Evolutionary conservation across 805 yeast genomes (phyloP).

Genomic region (Saccharomycodes ludwigii): DNA sequence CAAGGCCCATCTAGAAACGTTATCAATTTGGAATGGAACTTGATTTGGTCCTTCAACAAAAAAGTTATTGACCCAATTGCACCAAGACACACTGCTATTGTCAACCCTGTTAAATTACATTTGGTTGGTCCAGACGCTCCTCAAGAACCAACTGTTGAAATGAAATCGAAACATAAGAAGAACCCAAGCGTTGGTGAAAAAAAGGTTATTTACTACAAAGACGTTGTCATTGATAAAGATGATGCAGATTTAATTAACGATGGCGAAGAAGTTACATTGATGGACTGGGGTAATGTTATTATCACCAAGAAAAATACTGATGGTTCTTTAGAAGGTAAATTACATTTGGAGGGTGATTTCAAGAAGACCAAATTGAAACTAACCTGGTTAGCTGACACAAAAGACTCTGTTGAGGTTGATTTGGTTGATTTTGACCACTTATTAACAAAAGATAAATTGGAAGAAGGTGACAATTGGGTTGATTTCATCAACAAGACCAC

Average conservation of each 20-base stretch:
- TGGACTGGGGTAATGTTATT: conserved; percentile 98
- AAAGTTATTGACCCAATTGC: conserved; percentile 95
- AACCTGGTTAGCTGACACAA: conserved; percentile 86
- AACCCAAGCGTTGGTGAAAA: conserved; percentile 83
- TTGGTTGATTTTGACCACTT: conserved; percentile 89
- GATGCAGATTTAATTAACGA: conserved; percentile 67
- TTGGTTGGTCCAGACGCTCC: conserved; percentile 54
- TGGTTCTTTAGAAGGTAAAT: conserved; percentile 59
- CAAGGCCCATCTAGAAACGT: conserved; percentile 98
- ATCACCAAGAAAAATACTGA: conserved; percentile 57
- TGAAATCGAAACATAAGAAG: conserved; percentile 89
- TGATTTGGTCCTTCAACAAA: conserved; percentile 96
- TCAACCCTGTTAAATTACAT: conserved; percentile 57
- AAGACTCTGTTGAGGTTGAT: conserved; percentile 59
- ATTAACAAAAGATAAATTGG: conserved; percentile 88
- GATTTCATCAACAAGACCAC: conserved; percentile 83
- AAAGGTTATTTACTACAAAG: conserved; percentile 53
- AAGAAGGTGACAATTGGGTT: conserved; percentile 87
- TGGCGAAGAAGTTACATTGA: conserved; percentile 89
- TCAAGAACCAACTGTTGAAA: conserved; percentile 44
- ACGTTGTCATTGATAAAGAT: conserved; percentile 70
- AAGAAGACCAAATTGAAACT: conserved; percentile 89
- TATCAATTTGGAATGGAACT: conserved; percentile 93
- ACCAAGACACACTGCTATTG: conserved; percentile 86
- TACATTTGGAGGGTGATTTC: conserved; percentile 93